Percentiles rank a stretch among this genome's conserved stretches.
phyloP scores from a whole-genome alignment of 2,329 filamentous ascomycete genomes.

The Hypoxylon sp. region DNA sequence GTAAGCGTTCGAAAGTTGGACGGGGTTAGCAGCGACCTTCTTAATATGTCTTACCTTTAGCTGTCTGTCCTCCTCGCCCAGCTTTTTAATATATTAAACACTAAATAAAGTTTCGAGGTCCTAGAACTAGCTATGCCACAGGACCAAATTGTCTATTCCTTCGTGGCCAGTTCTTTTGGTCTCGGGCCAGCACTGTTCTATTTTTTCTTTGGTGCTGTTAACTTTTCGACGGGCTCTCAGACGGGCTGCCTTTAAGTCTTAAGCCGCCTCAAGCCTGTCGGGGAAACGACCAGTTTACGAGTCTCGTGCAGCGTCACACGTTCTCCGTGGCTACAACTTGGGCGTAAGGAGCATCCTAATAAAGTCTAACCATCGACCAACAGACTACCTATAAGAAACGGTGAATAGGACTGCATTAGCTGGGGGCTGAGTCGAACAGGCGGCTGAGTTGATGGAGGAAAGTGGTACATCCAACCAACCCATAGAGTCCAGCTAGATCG shows the following conservation, averaged over 20 bases:
- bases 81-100: constrained; percentile 58
- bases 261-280: neutral
- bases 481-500: neutral
- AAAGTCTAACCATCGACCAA: neutral
- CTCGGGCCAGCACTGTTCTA: neutral
- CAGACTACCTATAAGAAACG: neutral
- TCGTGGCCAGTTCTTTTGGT: constrained; percentile 14
- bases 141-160: constrained; percentile 54
- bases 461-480: constrained; percentile 33
- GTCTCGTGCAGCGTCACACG: neutral
- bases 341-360: neutral
- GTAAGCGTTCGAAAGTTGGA: constrained; percentile 7
- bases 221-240: neutral
- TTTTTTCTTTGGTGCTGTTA: constrained; percentile 8
- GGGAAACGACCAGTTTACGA: neutral
- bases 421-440: constrained; percentile 59
- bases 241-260: neutral
- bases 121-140: constrained; percentile 61
- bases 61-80: constrained; percentile 2
- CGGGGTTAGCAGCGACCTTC: neutral
- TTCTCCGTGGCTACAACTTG: neutral
- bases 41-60: neutral
- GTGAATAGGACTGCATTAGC: neutral
- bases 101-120: constrained; percentile 55
- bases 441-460: constrained; percentile 60